Evolutionary conservation across 352 stramenopile species (phyloP), one percentile per base, ranked within the genome.

Genomic region (Phytophthora ramorum): DNA sequence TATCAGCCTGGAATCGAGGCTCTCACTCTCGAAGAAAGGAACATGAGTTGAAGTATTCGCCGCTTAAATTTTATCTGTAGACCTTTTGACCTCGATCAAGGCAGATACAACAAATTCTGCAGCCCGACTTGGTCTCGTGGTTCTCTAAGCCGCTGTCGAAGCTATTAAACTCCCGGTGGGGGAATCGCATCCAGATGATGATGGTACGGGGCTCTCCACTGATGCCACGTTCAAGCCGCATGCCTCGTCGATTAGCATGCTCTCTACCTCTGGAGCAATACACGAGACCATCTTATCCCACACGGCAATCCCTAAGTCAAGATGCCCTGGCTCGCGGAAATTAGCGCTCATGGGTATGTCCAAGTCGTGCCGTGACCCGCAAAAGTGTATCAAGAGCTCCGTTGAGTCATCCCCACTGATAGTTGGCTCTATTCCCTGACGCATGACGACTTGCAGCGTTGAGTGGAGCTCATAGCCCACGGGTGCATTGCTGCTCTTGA

Each of bases 211-310:
- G 12, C 5, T 40, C 1, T 37, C 32, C 9, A 40, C 34, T 40
- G 7, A n/a, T n/a, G 10, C 14, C 30, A 17, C 32, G 4, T 24
- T 28, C 9, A 22, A 13, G n/a, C 9, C 26, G 19, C 60, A 57
- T 28, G 24, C 40, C 4, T 75, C 55, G 37, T 74, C 66, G 4
- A 75, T 57, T 20, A 71, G 12, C 10, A 55, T 12, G 47, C 56
- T 71, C 20, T 75, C 67, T 7, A 75, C 38, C 10, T 65, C 44
- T 10, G 62, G 28, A 14, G 50, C 30, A 38, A 67, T 75, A 1
- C 28, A 24, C 4, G 34, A 32, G 0, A 71, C 37, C 5, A 59
- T 14, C 4, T 65, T 47, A 0, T 71, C 41, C 40, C 56, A 71
- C 12, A 51, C 1, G 1, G 16, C 17, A 24, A 71, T 52, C 6